phyloP scores from a whole-genome alignment of 495 filamentous ascomycete species.

The Penicillium turbatum region DNA sequence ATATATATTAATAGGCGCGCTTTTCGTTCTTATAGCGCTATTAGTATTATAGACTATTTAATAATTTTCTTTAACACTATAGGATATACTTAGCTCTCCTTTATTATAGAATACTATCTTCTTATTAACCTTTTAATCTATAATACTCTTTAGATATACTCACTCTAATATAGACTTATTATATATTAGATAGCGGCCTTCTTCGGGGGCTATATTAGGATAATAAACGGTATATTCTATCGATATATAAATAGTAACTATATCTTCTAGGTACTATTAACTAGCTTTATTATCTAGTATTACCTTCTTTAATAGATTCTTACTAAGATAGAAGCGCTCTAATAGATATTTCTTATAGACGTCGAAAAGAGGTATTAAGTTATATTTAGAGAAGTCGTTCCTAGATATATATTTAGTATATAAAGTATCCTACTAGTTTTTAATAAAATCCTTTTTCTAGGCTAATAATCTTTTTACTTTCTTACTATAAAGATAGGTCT shows the following conservation, averaged over 20 bases:
- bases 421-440: slow-evolving; percentile 17
- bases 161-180: slow-evolving; percentile 6
- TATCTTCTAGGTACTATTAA: slow-evolving; percentile 15
- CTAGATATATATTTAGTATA: slow-evolving; percentile 20
- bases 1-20: slow-evolving; percentile 12
- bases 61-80: slow-evolving; percentile 15
- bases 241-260: slow-evolving; percentile 13
- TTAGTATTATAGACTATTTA: slow-evolving; percentile 18
- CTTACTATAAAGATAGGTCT: slow-evolving; percentile 14
- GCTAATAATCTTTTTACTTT: slow-evolving; percentile 15
- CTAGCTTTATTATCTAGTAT: slow-evolving; percentile 15
- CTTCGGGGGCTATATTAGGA: slow-evolving; percentile 6
- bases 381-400: slow-evolving; percentile 17
- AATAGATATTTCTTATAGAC: slow-evolving; percentile 21
- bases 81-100: slow-evolving; percentile 21
- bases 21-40: slow-evolving; percentile 23
- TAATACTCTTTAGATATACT: neutral
- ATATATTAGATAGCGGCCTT: slow-evolving; percentile 13
- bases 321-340: slow-evolving; percentile 7
- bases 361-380: slow-evolving; percentile 15
- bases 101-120: slow-evolving; percentile 10
- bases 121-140: slow-evolving; percentile 6
- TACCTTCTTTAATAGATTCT: slow-evolving; percentile 14
- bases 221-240: slow-evolving; percentile 19
- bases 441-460: slow-evolving; percentile 13